Evolutionary conservation across 495 filamentous ascomycete genomes (phyloP), one percentile per base, ranked within the genome.

Genomic region (Evernia prunastri): DNA sequence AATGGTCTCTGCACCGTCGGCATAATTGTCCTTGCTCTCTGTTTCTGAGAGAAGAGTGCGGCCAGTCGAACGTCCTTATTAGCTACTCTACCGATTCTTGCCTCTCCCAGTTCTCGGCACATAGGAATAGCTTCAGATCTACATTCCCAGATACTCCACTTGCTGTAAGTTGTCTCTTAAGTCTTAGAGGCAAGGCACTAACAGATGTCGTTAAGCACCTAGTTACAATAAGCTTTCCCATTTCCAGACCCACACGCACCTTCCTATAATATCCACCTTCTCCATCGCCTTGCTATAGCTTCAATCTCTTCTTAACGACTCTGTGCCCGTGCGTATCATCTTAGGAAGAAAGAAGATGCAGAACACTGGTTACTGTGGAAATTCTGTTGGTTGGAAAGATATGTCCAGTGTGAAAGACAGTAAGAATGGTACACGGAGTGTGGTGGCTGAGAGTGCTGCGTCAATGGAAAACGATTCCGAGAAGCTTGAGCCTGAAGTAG

Each of bases 401-500:
- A 29, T 29, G 51, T 54, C 51, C 29, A 10, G 51, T 17, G 51
- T 29, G 51, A 54, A 33, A 33, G 25, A 29, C 15, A 20, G 15
- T 20, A 29, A 7, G 29, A 33, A 4, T 1, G 17, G n/a, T 7
- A 31, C 27, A 54, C 17, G 29, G 51, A 33, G 51, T 29, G 17
- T 54, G 27, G 33, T 20, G 51, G 29, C 29, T 54, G 51, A 54
- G 27, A 54, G 13, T 54, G 51, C 51, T 29, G 29, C 13, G 51
- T 20, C 29, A 54, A 33, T 53, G 13, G 27, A 17, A 31, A 53
- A 10, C 6, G 51, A 33, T 33, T 20, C 51, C 15, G 13, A 20
- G 17, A 33, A 54, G 15, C 51, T 54, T 54, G 51, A 54, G 29
- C 29, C 51, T 9, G 51, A 35, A 54, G 51, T 54, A 33, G 51